phyloP scores from a whole-genome alignment of 2,329 filamentous ascomycete species.

The Diaporthe destruens region DNA sequence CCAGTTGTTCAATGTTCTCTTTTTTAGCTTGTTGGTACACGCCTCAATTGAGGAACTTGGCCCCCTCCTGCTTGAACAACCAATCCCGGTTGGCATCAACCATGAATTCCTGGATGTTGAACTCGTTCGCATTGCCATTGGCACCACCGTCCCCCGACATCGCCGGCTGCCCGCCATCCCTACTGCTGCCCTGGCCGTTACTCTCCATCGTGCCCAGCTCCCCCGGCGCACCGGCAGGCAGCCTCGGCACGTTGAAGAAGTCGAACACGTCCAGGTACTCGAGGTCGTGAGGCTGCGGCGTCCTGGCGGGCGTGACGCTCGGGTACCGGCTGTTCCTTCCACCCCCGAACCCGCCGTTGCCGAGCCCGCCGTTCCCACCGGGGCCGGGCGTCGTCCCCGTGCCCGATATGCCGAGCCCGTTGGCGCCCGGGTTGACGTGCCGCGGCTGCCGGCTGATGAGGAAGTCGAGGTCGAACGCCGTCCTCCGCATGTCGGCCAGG shows the following conservation, averaged over 20 bases:
- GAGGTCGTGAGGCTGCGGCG: slow-evolving; percentile 83
- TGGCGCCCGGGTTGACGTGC: slow-evolving; percentile 51
- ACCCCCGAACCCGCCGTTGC: slow-evolving; percentile 41
- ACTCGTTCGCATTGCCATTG: slow-evolving; percentile 65
- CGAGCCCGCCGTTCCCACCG: slow-evolving; percentile 41
- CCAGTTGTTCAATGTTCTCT: no score
- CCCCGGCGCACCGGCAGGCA: slow-evolving; percentile 62
- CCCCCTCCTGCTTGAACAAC: slow-evolving; percentile 71
- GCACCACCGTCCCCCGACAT: slow-evolving; percentile 23
- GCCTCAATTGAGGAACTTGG: slow-evolving; percentile 45
- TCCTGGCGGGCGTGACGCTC: slow-evolving; percentile 71
- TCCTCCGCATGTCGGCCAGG: slow-evolving; percentile 90
- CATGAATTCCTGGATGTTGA: slow-evolving; percentile 84
- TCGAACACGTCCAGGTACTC: slow-evolving; percentile 95
- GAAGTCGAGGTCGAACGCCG: slow-evolving; percentile 90
- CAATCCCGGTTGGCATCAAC: slow-evolving; percentile 80
- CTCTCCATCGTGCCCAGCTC: slow-evolving; percentile 46
- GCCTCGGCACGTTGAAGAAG: slow-evolving; percentile 90
- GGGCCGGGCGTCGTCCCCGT: slow-evolving; percentile 20
- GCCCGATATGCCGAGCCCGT: slow-evolving; percentile 35
- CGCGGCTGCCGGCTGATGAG: slow-evolving; percentile 85
- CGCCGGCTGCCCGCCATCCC: slow-evolving; percentile 42
- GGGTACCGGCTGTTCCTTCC: slow-evolving; percentile 59
- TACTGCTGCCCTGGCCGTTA: slow-evolving; percentile 44
- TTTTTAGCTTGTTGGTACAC: neutral